Percentiles rank a stretch among this genome's conserved stretches.
Conservation (phyloP, 371 early-diverging fungal genomes). For the Saksenaea vasiformis region DNA sequence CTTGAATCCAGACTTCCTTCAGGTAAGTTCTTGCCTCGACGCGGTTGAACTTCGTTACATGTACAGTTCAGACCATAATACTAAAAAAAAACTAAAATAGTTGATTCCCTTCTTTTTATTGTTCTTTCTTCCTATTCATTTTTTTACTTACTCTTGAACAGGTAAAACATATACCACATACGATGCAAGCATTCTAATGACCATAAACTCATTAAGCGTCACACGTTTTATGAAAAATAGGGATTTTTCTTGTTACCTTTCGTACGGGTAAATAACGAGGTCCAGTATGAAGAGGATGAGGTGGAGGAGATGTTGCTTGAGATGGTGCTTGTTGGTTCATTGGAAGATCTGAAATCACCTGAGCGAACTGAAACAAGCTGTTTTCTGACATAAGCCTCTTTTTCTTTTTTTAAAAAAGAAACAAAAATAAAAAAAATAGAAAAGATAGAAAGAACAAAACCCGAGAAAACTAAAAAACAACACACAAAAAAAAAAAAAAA, state of each 20-base stretch:
- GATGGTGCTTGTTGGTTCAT: conserved; percentile 14
- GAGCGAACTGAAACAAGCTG: conserved; percentile 48
- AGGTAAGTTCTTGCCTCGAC: conserved; percentile 53
- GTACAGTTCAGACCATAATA: conserved; percentile 45
- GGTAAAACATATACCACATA: conserved; percentile 53
- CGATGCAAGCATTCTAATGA: conserved; percentile 53
- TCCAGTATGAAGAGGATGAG: neutral
- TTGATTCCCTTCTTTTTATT: no score
- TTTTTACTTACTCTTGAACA: conserved; percentile 42
- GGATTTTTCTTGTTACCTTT: conserved; percentile 19
- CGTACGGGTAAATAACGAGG: conserved; percentile 25
- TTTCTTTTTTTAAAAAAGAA: neutral
- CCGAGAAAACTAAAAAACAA: neutral
- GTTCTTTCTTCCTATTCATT: neutral
- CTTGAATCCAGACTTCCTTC: conserved; percentile 47
- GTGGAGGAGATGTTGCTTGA: neutral
- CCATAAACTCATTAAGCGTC: neutral
- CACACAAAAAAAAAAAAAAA: neutral
- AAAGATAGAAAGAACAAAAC: neutral
- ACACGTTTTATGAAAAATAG: neutral
- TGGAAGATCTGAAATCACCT: conserved; percentile 40
- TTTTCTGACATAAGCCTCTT: conserved; percentile 33
- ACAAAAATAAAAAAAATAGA: neutral
- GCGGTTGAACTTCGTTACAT: conserved; percentile 49
- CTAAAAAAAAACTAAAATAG: conserved; percentile 18